Conservation (phyloP, 2,329 filamentous ascomycete genomes). For the Xylaria sp. region DNA sequence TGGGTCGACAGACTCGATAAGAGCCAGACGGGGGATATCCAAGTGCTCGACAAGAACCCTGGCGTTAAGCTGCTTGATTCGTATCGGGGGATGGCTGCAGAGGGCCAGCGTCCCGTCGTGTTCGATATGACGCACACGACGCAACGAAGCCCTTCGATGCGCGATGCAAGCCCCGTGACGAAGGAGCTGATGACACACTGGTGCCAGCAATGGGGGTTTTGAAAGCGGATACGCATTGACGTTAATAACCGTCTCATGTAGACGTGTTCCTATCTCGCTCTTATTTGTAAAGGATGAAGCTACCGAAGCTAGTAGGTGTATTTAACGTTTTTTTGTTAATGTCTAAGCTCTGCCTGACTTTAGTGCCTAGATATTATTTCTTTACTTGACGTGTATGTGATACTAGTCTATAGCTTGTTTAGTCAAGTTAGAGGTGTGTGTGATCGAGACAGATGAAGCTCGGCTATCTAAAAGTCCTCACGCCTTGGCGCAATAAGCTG, state of each 20-base stretch:
- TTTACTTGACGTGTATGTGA: no score
- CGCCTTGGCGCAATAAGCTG: no score
- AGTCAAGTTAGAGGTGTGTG: not conserved
- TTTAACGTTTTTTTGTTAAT: no score
- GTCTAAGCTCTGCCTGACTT: no score
- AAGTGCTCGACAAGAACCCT: conserved; percentile 57
- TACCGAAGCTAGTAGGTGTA: no score
- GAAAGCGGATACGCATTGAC: not conserved
- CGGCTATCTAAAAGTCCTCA: not conserved
- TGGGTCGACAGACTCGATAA: conserved; percentile 59
- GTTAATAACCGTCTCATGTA: no score
- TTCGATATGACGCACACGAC: conserved; percentile 56
- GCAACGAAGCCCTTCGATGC: conserved; percentile 55
- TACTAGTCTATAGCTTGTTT: no score
- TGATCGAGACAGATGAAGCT: not conserved
- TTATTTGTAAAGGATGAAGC: no score
- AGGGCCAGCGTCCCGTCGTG: conserved; percentile 45
- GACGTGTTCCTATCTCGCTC: not conserved
- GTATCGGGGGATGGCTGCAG: conserved; percentile 52
- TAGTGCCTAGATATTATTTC: no score
- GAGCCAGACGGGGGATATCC: conserved; percentile 51
- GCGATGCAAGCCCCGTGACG: conserved; percentile 54
- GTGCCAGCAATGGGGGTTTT: conserved; percentile 58
- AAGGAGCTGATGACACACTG: conserved; percentile 58
- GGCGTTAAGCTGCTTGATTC: conserved; percentile 64